Percentiles rank a stretch among this genome's conserved stretches.
These are phyloP conservation scores for Glutinoglossum americanum DNA, from an alignment of 495 filamentous ascomycete genomes.

Conservation along the genomic window DNA sequence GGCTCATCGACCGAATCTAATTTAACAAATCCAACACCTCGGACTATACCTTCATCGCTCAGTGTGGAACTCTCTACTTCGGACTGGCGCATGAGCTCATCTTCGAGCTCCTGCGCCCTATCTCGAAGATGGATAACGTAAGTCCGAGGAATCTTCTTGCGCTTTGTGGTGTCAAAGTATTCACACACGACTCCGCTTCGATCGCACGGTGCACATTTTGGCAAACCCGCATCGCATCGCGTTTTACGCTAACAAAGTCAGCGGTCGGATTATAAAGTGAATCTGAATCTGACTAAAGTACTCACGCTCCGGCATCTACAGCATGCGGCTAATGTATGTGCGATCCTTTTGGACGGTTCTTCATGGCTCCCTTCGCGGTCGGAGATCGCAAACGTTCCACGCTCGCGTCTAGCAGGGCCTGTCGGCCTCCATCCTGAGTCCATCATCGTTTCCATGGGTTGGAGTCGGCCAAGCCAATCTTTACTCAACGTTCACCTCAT, in stretches of 20 bases:
- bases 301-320: constrained; percentile 68
- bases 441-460: not conserved
- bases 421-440: not conserved
- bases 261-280: not conserved
- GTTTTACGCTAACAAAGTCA: constrained; percentile 52
- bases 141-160: constrained; percentile 51
- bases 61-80: constrained; percentile 44
- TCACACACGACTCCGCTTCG: constrained; percentile 74
- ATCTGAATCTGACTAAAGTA: not conserved
- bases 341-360: constrained; percentile 21
- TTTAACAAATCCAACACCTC: constrained; percentile 58
- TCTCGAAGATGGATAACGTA: constrained; percentile 81
- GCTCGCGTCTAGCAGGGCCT: not conserved
- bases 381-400: not conserved
- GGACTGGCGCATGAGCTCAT: constrained; percentile 39
- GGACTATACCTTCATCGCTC: constrained; percentile 54
- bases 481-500: not conserved
- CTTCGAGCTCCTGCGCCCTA: constrained; percentile 55
- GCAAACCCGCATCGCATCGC: constrained; percentile 75
- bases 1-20: constrained; percentile 65
- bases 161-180: constrained; percentile 74
- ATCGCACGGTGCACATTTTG: constrained; percentile 81
- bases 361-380: not conserved
- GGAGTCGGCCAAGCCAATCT: not conserved
- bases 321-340: constrained; percentile 74